phyloP scores from a whole-genome alignment of 2,329 filamentous ascomycete species.

The Microdochium nivale region DNA sequence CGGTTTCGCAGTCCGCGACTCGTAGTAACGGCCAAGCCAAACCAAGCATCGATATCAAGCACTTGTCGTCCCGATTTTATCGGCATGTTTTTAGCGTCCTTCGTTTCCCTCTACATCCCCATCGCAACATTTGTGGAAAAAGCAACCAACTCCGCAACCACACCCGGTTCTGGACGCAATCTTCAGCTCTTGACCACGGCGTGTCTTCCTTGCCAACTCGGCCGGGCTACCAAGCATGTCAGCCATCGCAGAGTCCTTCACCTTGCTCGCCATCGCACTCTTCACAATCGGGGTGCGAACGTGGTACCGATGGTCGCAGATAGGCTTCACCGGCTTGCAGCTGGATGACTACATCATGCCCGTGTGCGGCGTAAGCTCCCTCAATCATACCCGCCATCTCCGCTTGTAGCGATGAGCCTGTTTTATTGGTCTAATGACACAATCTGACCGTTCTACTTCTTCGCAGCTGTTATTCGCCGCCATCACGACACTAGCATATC shows the following conservation, averaged over 20 bases:
- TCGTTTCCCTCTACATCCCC: too few species aligned
- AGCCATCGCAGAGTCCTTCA: background rate
- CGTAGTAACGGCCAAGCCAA: too few species aligned
- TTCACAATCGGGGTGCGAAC: background rate
- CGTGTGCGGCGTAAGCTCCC: constrained; percentile 9
- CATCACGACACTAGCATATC: constrained; percentile 5
- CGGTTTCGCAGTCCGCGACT: too few species aligned
- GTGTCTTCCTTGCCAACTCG: background rate
- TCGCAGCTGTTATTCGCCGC: constrained; percentile 6
- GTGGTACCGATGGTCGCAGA: constrained; percentile 8
- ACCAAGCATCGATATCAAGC: too few species aligned
- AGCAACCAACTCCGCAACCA: too few species aligned
- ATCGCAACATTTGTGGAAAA: too few species aligned
- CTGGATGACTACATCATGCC: constrained; percentile 16
- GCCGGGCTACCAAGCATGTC: background rate
- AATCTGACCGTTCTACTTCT: background rate
- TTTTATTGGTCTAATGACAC: background rate
- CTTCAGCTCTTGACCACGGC: too few species aligned
- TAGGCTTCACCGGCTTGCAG: constrained; percentile 8
- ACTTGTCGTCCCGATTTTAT: too few species aligned
- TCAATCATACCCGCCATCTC: background rate
- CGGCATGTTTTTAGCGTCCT: too few species aligned
- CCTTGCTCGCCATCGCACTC: background rate
- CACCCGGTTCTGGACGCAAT: too few species aligned
- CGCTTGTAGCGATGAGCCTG: background rate